Evolutionary conservation across 495 filamentous ascomycete genomes (phyloP), one percentile per base, ranked within the genome.

Genomic region (Hyaloscypha finlandica): DNA sequence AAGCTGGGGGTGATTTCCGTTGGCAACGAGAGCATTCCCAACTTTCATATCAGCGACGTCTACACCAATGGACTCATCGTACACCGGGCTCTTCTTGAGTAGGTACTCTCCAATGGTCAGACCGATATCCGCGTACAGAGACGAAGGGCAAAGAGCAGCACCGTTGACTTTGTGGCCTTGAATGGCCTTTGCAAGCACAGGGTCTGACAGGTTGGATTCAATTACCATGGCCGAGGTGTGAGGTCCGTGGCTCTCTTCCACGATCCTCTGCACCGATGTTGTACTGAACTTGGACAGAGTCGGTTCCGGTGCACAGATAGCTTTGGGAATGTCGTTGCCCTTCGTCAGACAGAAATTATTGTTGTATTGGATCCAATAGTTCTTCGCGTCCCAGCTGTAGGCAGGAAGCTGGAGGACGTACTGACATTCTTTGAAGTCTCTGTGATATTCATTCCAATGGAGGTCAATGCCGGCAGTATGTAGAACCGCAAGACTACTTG

Each of bases 311-410:
- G 25, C 25, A 25, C 25, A 25, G 25, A 25, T 25, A 58, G 25
- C 64, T 86, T 83, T 81, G 19, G 85, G 83, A 8, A 86, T 83
- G 37, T 83, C 16, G n/a, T 68, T 84, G 77, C 90, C 89, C 76
- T 92, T 92, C 70, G 85, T 87, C 33, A 93, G 70, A 85, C 53
- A 86, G 80, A 77, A 86, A 79, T 80, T 90, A 66, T 90, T 86
- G 12, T 78, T 81, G 76, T 93, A 94, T 11, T 87, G 81, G n/a
- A 94, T 84, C 91, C 91, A 95, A 76, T 92, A 92, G 68, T 90
- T 86, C 80, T 92, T 93, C 33, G 86, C 74, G 65, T 95, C 90
- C 80, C 89, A 96, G 19, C 83, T 85, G 72, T 96, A 96, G 8
- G 85, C 75, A 25, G 92, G 92, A 3, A 96, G 83, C 8, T 84